These are phyloP conservation scores for Nakaseomyces delphensis DNA, from an alignment of 1,139 yeast species.

Conservation along the genomic window DNA sequence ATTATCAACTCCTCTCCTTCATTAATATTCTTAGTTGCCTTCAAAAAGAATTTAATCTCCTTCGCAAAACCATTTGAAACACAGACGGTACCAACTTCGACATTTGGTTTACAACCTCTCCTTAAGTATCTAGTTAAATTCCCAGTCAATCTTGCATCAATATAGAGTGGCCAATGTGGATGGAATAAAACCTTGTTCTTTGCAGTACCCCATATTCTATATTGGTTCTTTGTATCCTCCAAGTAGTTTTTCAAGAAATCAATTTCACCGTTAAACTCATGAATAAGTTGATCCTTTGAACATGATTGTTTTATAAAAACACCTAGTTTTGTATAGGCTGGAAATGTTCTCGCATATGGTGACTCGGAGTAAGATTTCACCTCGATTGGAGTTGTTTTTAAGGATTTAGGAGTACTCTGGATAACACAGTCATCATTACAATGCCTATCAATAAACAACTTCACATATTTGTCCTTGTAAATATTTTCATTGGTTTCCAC, in stretches of 20 bases:
- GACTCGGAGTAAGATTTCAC: conserved; percentile 32
- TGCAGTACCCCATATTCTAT: conserved; percentile 71
- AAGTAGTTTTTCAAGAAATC: conserved; percentile 56
- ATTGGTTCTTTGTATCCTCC: conserved; percentile 63
- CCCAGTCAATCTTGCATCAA: conserved; percentile 77
- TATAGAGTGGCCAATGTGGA: conserved; percentile 46
- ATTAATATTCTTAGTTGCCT: conserved; percentile 48
- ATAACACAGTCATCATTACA: conserved; percentile 28
- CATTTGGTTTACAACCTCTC: conserved; percentile 71
- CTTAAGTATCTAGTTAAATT: conserved; percentile 68
- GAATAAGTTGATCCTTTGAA: conserved; percentile 44
- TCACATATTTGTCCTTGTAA: conserved; percentile 36
- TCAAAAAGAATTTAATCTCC: conserved; percentile 7
- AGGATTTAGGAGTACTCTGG: conserved; percentile 15
- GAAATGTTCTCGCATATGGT: conserved; percentile 36
- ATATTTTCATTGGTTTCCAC: conserved; percentile 42
- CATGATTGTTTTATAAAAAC: conserved; percentile 41
- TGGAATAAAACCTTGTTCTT: conserved; percentile 65
- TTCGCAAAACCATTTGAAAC: conserved; percentile 2
- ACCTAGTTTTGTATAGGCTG: conserved; percentile 66
- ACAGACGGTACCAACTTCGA: conserved; percentile 49
- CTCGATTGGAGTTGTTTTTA: conserved; percentile 20
- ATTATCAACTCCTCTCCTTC: conserved; percentile 61
- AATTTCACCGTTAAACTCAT: conserved; percentile 68
- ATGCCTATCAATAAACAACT: conserved; percentile 27